phyloP scores from a whole-genome alignment of 225 moss, liverwort and hornwort species.

The Anthoceros angustus region DNA sequence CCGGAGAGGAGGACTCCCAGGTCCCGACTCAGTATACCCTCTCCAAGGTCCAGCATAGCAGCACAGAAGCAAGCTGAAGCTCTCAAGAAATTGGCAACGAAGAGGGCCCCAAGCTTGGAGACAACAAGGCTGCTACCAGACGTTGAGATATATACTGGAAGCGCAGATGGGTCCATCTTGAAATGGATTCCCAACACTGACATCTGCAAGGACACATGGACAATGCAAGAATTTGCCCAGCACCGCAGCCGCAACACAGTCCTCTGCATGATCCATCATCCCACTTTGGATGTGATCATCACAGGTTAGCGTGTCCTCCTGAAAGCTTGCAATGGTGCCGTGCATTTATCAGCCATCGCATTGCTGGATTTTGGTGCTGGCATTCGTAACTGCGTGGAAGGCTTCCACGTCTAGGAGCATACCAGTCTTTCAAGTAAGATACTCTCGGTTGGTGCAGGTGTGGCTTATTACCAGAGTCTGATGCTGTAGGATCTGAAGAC shows the following conservation, averaged over 20 bases:
- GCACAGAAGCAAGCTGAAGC: background rate
- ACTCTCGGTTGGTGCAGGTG: slow-evolving; percentile 6
- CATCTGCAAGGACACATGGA: slow-evolving; percentile 44
- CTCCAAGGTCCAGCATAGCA: background rate
- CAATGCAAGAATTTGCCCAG: slow-evolving; percentile 16
- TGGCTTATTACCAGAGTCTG: slow-evolving; percentile 1
- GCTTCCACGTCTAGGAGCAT: background rate
- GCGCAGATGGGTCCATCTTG: slow-evolving; percentile 36
- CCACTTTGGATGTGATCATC: slow-evolving; percentile 48
- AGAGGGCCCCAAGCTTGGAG: background rate
- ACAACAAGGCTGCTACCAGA: slow-evolving; percentile 16
- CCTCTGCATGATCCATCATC: slow-evolving; percentile 42
- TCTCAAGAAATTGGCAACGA: background rate
- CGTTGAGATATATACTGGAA: slow-evolving; percentile 46
- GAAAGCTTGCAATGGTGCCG: background rate
- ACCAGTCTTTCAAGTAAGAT: slow-evolving; percentile 3
- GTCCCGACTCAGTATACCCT: background rate
- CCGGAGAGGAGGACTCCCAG: background rate
- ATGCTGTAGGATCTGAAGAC: slow-evolving; percentile 34
- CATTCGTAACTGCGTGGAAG: background rate
- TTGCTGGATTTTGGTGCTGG: background rate
- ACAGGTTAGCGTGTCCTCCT: slow-evolving; percentile 19
- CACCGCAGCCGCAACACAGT: slow-evolving; percentile 22
- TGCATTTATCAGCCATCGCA: background rate
- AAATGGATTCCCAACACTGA: slow-evolving; percentile 51